Conservation (phyloP, 2,329 filamentous ascomycete genomes). For the Paecilomyces sp. region DNA sequence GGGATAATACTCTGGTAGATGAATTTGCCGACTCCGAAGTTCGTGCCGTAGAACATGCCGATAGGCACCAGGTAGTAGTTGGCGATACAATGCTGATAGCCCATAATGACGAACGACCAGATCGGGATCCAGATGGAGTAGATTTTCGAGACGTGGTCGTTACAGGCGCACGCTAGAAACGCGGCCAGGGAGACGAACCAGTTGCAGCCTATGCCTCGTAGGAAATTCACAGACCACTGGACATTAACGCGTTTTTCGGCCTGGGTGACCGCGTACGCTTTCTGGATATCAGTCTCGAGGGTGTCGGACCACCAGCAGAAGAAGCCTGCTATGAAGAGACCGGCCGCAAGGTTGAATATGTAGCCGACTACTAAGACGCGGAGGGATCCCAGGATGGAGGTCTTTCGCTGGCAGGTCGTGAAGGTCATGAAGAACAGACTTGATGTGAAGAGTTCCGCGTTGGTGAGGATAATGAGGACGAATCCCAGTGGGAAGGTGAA, state of each 20-base stretch:
- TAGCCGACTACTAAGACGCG: background rate
- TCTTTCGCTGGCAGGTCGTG: background rate
- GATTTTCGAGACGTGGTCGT: conserved; percentile 16
- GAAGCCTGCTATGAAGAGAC: background rate
- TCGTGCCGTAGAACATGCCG: conserved; percentile 18
- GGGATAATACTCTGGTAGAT: conserved; percentile 43
- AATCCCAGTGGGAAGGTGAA: conserved; percentile 1
- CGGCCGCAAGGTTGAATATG: background rate
- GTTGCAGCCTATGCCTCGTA: conserved; percentile 19
- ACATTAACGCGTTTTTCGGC: conserved; percentile 7
- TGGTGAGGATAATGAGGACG: background rate
- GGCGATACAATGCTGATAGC: conserved; percentile 18
- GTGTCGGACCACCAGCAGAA: background rate
- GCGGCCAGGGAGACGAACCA: conserved; percentile 16
- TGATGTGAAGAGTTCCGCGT: background rate
- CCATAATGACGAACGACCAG: conserved; percentile 14
- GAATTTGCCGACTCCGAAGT: conserved; percentile 35
- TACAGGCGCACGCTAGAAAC: conserved; percentile 10
- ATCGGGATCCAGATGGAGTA: conserved; percentile 17
- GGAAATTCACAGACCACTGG: conserved; percentile 13
- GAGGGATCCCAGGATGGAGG: background rate
- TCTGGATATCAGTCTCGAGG: background rate
- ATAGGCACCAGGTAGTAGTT: conserved; percentile 17
- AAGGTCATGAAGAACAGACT: background rate
- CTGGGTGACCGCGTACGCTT: background rate